Conservation (phyloP, 75 land plant species). For the Sequoiadendron giganteum region DNA sequence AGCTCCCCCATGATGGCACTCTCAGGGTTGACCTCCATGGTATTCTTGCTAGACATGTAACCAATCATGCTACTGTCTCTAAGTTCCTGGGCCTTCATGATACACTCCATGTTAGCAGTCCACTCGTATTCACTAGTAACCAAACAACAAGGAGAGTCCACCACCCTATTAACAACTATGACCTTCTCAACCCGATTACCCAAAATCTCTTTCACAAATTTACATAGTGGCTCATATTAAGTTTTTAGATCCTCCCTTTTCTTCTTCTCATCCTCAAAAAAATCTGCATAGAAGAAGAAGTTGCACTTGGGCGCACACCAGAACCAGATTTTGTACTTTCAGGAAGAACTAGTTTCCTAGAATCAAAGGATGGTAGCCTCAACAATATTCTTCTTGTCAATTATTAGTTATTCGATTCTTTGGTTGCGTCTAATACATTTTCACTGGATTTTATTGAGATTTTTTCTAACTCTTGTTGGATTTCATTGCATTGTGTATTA, state of each 20-base stretch:
- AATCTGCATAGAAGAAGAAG: slow-evolving; percentile 9
- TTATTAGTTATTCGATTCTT: too few species aligned
- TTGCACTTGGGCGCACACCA: slow-evolving; percentile 3
- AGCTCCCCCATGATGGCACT: slow-evolving; percentile 22
- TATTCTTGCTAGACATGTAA: slow-evolving; percentile 44
- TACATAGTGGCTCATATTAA: slow-evolving; percentile 63
- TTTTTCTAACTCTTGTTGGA: too few species aligned
- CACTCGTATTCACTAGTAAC: slow-evolving; percentile 77
- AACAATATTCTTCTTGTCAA: slow-evolving; percentile 44
- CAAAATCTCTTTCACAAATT: slow-evolving; percentile 62
- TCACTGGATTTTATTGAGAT: too few species aligned
- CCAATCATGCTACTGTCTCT: slow-evolving; percentile 34
- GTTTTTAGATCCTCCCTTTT: slow-evolving; percentile 48
- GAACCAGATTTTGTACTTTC: slow-evolving; percentile 11
- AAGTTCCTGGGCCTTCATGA: slow-evolving; percentile 62
- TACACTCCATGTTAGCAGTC: slow-evolving; percentile 81
- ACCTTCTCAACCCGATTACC: slow-evolving; percentile 77
- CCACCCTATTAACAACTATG: slow-evolving; percentile 54
- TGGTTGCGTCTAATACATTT: too few species aligned
- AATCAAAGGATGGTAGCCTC: slow-evolving; percentile 46
- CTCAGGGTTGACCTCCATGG: slow-evolving; percentile 45
- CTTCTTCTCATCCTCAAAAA: neutral
- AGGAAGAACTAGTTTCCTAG: slow-evolving; percentile 12
- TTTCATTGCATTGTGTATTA: too few species aligned
- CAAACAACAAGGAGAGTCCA: slow-evolving; percentile 70